These are phyloP conservation scores for Geotrichum cucujoidarum DNA, from an alignment of 1,139 yeast species.

Conservation along the genomic window DNA sequence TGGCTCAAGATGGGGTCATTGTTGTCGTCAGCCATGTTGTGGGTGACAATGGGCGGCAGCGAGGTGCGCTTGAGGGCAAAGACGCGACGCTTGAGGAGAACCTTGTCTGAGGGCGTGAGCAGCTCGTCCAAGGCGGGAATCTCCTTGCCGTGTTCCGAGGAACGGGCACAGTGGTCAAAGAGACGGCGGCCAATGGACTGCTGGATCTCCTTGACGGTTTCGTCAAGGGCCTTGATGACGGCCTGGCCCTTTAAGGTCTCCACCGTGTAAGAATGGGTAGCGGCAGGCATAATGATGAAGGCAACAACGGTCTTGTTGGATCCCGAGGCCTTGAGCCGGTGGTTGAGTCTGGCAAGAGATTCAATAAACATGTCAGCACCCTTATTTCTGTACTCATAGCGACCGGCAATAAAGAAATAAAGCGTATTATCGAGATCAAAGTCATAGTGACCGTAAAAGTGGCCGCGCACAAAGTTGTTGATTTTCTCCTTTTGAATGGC, in stretches of 20 bases:
- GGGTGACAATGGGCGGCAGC: slow-evolving; percentile 93
- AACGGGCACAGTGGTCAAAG: slow-evolving; percentile 85
- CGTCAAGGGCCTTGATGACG: slow-evolving; percentile 84
- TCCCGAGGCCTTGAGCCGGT: slow-evolving; percentile 71
- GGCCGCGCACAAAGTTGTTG: slow-evolving; percentile 92
- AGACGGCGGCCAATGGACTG: slow-evolving; percentile 79
- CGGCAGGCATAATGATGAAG: slow-evolving; percentile 95
- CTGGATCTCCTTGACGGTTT: slow-evolving; percentile 84
- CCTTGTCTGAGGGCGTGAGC: slow-evolving; percentile 83
- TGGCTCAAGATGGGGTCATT: slow-evolving; percentile 88
- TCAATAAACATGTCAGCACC: slow-evolving; percentile 96
- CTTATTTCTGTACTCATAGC: slow-evolving; percentile 94
- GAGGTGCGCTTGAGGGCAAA: slow-evolving; percentile 85
- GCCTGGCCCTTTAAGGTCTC: slow-evolving; percentile 97
- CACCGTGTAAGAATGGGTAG: slow-evolving; percentile 87
- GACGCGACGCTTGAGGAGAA: slow-evolving; percentile 83
- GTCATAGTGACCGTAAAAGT: slow-evolving; percentile 93
- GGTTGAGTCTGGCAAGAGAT: slow-evolving; percentile 85
- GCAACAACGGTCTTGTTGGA: slow-evolving; percentile 93
- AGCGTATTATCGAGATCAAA: slow-evolving; percentile 90
- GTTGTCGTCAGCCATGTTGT: slow-evolving; percentile 90
- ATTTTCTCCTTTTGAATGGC: slow-evolving; percentile 87
- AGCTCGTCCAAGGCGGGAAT: slow-evolving; percentile 71
- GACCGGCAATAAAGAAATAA: slow-evolving; percentile 93
- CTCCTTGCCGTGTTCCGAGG: slow-evolving; percentile 58